Evolutionary conservation across 768 basidiomycete species (phyloP).

Genomic region (Filobasidium wieringae): DNA sequence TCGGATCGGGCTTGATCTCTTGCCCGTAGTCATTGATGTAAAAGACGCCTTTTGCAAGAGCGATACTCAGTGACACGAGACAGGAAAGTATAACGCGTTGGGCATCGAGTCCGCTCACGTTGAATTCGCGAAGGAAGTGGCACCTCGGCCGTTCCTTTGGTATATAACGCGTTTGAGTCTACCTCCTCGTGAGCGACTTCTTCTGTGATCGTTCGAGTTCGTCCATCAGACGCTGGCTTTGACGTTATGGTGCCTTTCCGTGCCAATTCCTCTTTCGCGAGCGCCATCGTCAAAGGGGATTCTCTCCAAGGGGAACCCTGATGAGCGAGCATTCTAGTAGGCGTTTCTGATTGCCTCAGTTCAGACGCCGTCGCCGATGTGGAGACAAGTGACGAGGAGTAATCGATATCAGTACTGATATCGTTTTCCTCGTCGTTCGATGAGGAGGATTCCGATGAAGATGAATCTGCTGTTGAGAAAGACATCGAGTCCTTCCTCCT

Average conservation of each 20-base stretch:
- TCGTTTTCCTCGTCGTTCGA: not conserved
- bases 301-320: conserved; percentile 4
- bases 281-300: not conserved
- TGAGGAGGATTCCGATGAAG: too few relatives aligned
- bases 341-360: not conserved
- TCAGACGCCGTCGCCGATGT: too few relatives aligned
- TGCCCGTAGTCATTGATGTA: conserved; percentile 70
- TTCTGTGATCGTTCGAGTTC: not conserved
- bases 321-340: not conserved
- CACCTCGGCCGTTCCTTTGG: conserved; percentile 29
- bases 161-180: conserved; percentile 28
- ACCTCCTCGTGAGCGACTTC: not conserved
- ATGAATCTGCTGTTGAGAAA: conserved; percentile 24
- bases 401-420: not conserved
- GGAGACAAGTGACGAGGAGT: not conserved
- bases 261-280: not conserved
- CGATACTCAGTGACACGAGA: not conserved
- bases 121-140: conserved; percentile 27
- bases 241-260: not conserved
- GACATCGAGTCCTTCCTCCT: conserved; percentile 25
- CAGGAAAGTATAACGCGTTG: not conserved
- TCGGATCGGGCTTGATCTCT: conserved; percentile 82
- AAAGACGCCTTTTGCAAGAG: conserved; percentile 49
- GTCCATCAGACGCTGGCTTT: not conserved
- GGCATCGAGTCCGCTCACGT: conserved; percentile 14